A percentile compares a stretch with the other conserved stretches of the same genome.
These are phyloP conservation scores for Raphanus raphanistrum DNA, from an alignment of 345 rosid species.

Conservation along the genomic window DNA sequence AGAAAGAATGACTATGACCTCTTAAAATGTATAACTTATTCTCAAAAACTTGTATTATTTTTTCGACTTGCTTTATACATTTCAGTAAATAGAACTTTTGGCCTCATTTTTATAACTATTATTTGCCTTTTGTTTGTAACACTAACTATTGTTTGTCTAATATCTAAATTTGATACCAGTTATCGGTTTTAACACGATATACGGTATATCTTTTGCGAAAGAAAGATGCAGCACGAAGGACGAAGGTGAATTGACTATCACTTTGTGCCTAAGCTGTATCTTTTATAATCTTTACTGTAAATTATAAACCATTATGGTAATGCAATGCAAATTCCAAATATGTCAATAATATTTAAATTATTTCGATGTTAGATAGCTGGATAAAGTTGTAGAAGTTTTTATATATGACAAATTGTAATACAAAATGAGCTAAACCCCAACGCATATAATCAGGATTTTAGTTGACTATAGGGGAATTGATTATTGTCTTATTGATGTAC, in stretches of 20 bases:
- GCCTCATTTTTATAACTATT: not conserved
- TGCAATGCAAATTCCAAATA: not conserved
- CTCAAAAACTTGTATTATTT: not conserved
- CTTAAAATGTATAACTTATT: not conserved
- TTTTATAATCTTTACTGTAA: not conserved
- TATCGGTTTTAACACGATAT: not conserved
- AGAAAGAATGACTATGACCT: not conserved
- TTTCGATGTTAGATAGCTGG: not conserved
- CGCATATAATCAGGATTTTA: conserved; percentile 13
- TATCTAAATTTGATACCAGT: not conserved
- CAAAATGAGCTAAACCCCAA: conserved; percentile 7
- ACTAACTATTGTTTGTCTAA: not conserved
- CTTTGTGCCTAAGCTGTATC: not conserved
- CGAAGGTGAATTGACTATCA: not conserved
- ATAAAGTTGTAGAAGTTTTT: not conserved
- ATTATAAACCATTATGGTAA: not conserved
- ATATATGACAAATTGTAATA: conserved; percentile 27
- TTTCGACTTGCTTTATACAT: not conserved
- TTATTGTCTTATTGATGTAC: conserved; percentile 23
- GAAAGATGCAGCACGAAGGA: not conserved
- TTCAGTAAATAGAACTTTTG: not conserved
- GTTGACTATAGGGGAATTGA: conserved; percentile 28
- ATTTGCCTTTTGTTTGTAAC: no score
- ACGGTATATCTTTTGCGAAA: not conserved
- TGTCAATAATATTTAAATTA: not conserved